Evolutionary conservation across 2,329 filamentous ascomycete genomes (phyloP), one percentile per base, ranked within the genome.

Genomic region (Dactylonectria estremocensis): DNA sequence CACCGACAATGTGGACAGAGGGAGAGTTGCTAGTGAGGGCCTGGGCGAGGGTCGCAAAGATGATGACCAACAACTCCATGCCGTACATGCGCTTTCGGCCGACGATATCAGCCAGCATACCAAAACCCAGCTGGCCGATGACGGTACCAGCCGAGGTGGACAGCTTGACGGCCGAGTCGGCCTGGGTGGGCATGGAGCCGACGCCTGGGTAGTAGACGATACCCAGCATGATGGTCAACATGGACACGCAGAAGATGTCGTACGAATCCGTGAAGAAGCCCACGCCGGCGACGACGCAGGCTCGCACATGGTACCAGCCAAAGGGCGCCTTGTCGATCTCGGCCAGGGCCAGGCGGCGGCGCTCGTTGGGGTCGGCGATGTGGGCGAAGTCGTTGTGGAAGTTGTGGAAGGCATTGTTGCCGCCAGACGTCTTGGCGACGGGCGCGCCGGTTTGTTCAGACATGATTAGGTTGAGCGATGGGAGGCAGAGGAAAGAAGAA

Each of bases 191-290:
- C 77, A 95, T 92, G 37, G 83, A 83, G 18, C 90, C 89, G 14
- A 74, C 77, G 62, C 80, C 79, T 53, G 87, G 87, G 78, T 88
- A 95, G 84, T 92, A 95, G 72, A 95, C 93, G 55, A 95, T 90
- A 48, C 93, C 93, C 57, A 95, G 80, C 92, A 95, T 94, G 69
- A 88, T 87, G 31, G 92, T 93, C 70, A 92, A 84, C 77, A 94
- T 84, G 70, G 90, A 92, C 73, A 92, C 91, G 77, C 91, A 90
- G 80, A 96, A 96, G 83, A 95, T 93, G 77, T 93, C 91, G 81
- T 95, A 95, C 3, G 92, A 92, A 78, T 95, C 94, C 16, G 93
- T 95, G 82, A 96, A 96, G 89, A 97, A 96, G 74, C 93, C 94
- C 69, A 95, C 92, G 75, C 94, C 93, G 33, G 93, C 93, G 24